A percentile compares a stretch with the other conserved stretches of the same genome.
phyloP scores from a whole-genome alignment of 2,329 filamentous ascomycete genomes.

The Gremmenia infestans region DNA sequence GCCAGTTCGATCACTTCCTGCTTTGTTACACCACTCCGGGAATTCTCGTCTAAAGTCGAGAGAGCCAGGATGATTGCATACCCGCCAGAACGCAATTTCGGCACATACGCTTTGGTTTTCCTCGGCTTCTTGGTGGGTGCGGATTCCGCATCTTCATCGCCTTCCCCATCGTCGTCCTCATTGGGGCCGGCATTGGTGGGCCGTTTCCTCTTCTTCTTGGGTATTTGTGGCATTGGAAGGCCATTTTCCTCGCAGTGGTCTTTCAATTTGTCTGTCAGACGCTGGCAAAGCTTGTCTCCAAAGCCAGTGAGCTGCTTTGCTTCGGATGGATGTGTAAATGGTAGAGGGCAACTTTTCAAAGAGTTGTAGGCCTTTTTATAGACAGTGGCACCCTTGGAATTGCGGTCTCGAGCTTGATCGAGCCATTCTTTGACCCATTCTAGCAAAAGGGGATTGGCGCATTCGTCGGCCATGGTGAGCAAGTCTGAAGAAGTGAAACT shows the following conservation, averaged over 20 bases:
- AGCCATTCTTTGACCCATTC: conserved; percentile 75
- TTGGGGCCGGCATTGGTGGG: not conserved
- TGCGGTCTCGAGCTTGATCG: conserved; percentile 62
- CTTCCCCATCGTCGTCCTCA: conserved; percentile 7
- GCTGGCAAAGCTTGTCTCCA: conserved; percentile 65
- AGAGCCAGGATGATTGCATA: conserved; percentile 70
- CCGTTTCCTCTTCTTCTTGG: conserved; percentile 35
- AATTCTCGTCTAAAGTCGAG: conserved; percentile 51
- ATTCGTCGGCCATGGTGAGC: conserved; percentile 19
- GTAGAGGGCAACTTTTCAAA: conserved; percentile 67
- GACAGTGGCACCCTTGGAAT: conserved; percentile 63
- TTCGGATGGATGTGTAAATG: conserved; percentile 61
- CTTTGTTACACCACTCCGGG: conserved; percentile 58
- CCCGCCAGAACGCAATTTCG: conserved; percentile 64
- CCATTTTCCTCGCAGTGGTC: conserved; percentile 62
- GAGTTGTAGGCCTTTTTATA: conserved; percentile 75
- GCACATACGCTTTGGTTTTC: conserved; percentile 65
- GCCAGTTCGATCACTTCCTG: conserved; percentile 62
- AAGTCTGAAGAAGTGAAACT: not conserved
- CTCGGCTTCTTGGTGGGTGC: conserved; percentile 38
- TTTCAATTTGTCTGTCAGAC: conserved; percentile 57
- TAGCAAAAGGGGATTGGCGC: conserved; percentile 62
- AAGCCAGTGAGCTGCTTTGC: conserved; percentile 69
- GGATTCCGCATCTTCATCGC: conserved; percentile 7
- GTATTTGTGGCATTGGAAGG: conserved; percentile 60